A percentile compares a stretch with the other conserved stretches of the same genome.
Evolutionary conservation across 1,284 basidiomycete species (phyloP).

Genomic region (Phellopilus nigrolimitatus): DNA sequence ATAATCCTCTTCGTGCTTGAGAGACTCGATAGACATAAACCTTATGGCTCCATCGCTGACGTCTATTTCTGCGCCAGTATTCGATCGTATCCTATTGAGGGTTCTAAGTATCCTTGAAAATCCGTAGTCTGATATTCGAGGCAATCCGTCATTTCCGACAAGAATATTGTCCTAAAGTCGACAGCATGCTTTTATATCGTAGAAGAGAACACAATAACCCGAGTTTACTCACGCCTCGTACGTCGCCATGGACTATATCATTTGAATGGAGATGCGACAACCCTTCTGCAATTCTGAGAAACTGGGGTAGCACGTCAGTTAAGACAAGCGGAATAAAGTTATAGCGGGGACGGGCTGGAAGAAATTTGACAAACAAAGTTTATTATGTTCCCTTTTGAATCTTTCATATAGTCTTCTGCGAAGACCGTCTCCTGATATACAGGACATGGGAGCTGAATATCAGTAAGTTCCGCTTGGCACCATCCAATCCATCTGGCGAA

Average conservation of each 20-base stretch:
- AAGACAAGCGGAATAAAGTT: neutral
- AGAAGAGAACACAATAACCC: neutral
- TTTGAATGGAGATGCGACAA: slow-evolving; percentile 10
- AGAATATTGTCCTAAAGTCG: slow-evolving; percentile 14
- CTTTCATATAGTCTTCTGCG: neutral
- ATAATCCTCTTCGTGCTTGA: neutral
- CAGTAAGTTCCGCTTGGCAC: neutral
- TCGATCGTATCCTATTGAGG: neutral
- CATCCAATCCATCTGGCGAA: slow-evolving; percentile 6
- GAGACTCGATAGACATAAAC: slow-evolving; percentile 9
- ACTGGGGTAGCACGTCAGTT: neutral
- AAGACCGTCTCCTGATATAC: neutral
- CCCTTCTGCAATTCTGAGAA: slow-evolving; percentile 13
- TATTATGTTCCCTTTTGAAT: neutral
- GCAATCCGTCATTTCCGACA: slow-evolving; percentile 3
- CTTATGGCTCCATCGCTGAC: slow-evolving; percentile 3
- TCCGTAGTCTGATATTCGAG: slow-evolving; percentile 13
- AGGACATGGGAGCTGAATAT: neutral
- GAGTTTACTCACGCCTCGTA: slow-evolving; percentile 13
- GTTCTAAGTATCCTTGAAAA: slow-evolving; percentile 6
- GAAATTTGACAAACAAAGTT: no score
- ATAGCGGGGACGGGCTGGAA: no score
- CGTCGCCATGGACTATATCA: slow-evolving; percentile 12
- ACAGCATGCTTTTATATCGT: neutral
- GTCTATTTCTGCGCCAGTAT: neutral